phyloP scores from a whole-genome alignment of 805 yeast genomes.

The Starmerella apicola region DNA sequence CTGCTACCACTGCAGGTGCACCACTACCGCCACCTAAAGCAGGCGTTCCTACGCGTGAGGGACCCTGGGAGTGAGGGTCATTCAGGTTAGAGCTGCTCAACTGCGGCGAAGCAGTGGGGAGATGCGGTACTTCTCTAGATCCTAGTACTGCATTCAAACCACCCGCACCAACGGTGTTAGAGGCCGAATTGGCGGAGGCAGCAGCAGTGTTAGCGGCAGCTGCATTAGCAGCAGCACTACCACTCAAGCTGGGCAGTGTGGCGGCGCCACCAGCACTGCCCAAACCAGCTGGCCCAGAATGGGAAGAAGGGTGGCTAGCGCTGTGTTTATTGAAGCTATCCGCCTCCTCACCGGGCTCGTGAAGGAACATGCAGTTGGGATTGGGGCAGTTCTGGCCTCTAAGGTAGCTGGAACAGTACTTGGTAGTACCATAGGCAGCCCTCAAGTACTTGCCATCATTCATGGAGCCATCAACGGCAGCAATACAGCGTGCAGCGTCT shows the following conservation, averaged over 20 bases:
- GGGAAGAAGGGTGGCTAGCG: conserved; percentile 19
- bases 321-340: conserved; percentile 75
- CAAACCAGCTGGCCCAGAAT: conserved; percentile 13
- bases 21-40: not conserved
- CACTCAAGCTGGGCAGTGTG: not conserved
- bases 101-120: not conserved
- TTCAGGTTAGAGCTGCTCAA: too few relatives aligned
- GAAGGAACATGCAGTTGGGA: conserved; percentile 97
- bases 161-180: not conserved
- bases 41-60: not conserved
- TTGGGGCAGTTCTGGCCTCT: conserved; percentile 95
- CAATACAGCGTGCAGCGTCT: conserved; percentile 88
- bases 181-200: not conserved
- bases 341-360: conserved; percentile 99
- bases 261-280: conserved; percentile 4
- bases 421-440: conserved; percentile 98
- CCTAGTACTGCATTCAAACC: too few relatives aligned
- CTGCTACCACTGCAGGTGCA: conserved; percentile 8
- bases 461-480: conserved; percentile 81
- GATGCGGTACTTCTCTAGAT: too few relatives aligned
- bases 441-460: conserved; percentile 81
- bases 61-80: not conserved
- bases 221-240: not conserved
- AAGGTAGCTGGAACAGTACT: conserved; percentile 91
- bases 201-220: conserved; percentile 8